These are phyloP conservation scores for Telfairia occidentalis DNA, from an alignment of 331 rosid genomes.

Conservation along the genomic window DNA sequence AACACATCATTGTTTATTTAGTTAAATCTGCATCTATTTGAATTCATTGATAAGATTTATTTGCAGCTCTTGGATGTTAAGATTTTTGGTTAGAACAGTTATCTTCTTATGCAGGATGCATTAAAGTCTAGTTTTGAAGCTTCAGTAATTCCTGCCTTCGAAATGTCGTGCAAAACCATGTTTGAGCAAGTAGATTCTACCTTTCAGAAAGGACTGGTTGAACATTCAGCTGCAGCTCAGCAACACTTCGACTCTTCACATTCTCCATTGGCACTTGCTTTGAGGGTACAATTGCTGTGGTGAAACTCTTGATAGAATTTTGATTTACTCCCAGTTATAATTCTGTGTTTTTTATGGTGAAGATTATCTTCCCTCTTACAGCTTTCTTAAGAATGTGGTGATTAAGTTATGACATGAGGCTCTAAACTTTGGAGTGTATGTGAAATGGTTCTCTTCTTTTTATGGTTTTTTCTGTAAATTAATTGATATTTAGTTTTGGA, in stretches of 20 bases:
- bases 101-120: conserved; percentile 43
- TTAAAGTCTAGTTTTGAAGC: conserved; percentile 73
- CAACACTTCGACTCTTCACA: conserved; percentile 81
- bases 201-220: conserved; percentile 89
- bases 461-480: not conserved
- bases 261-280: conserved; percentile 63
- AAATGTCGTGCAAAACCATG: conserved; percentile 86
- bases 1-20: conserved; percentile 4
- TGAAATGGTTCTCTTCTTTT: not conserved
- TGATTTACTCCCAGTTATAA: not conserved
- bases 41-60: not conserved
- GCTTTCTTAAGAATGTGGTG: not conserved
- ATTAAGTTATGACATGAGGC: not conserved
- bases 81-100: not conserved
- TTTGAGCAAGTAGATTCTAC: conserved; percentile 93
- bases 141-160: conserved; percentile 81
- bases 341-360: not conserved
- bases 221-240: conserved; percentile 65
- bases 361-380: not conserved
- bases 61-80: not conserved
- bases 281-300: conserved; percentile 46
- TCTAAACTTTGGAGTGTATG: not conserved
- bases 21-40: not conserved
- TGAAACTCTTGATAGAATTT: not conserved
- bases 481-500: not conserved